Evolutionary conservation across 805 yeast genomes (phyloP).

Genomic region (Kodamaea sagamina): DNA sequence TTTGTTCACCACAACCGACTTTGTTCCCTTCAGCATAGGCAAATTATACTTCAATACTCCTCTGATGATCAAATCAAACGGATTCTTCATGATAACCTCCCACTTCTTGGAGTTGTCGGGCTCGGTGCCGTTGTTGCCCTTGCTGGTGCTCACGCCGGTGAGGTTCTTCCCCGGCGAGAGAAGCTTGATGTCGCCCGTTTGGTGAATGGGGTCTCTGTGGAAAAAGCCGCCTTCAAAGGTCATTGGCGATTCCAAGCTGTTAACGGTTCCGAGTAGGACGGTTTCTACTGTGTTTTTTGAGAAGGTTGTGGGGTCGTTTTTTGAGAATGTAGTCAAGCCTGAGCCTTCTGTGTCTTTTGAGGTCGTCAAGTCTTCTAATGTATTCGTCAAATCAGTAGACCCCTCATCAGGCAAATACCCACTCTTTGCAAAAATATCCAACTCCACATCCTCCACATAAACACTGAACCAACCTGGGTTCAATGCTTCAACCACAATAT

Average conservation of each 20-base stretch:
- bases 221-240: constrained; percentile 78
- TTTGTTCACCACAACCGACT: constrained; percentile 63
- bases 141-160: constrained; percentile 22
- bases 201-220: constrained; percentile 56
- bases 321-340: too few relatives aligned
- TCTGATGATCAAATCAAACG: constrained; percentile 81
- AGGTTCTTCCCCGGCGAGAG: constrained; percentile 65
- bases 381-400: neutral
- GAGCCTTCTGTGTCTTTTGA: too few relatives aligned
- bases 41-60: constrained; percentile 79
- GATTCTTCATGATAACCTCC: constrained; percentile 71
- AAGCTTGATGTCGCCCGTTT: constrained; percentile 70
- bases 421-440: constrained; percentile 84
- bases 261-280: constrained; percentile 71
- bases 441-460: constrained; percentile 60
- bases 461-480: constrained; percentile 86
- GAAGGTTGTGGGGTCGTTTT: neutral
- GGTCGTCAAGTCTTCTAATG: too few relatives aligned
- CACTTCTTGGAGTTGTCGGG: constrained; percentile 59
- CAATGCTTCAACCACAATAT: constrained; percentile 71
- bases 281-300: constrained; percentile 49
- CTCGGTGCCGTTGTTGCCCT: constrained; percentile 20
- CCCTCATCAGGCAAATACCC: constrained; percentile 41
- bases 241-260: constrained; percentile 68
- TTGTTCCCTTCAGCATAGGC: constrained; percentile 55